These are phyloP conservation scores for Thermothielavioides terrestris DNA, from an alignment of 495 filamentous ascomycete species.

Conservation along the genomic window DNA sequence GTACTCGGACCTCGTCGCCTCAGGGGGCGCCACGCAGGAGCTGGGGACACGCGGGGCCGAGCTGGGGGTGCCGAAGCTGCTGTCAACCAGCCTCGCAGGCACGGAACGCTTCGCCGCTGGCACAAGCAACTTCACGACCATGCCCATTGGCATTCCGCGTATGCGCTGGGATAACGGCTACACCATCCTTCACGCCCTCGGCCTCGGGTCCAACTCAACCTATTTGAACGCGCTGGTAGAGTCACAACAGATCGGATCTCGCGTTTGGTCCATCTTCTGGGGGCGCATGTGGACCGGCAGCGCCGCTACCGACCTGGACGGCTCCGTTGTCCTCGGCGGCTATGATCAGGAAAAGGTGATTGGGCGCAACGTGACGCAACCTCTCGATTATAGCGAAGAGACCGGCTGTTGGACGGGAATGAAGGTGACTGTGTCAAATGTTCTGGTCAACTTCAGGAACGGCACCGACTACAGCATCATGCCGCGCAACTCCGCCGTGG, in stretches of 20 bases:
- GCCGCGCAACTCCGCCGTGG: slow-evolving; percentile 23
- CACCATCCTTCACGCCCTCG: slow-evolving; percentile 16
- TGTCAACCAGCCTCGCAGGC: slow-evolving; percentile 11
- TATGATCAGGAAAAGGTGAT: slow-evolving; percentile 37
- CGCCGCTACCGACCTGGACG: slow-evolving; percentile 25
- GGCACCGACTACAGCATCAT: slow-evolving; percentile 18
- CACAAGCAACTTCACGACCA: background rate
- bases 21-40: slow-evolving; percentile 13
- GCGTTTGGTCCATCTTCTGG: slow-evolving; percentile 35
- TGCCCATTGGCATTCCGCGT: slow-evolving; percentile 16
- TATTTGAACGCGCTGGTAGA: slow-evolving; percentile 27
- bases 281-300: slow-evolving; percentile 30
- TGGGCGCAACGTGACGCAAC: slow-evolving; percentile 25
- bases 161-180: slow-evolving; percentile 14
- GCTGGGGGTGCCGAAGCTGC: slow-evolving; percentile 10
- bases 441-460: slow-evolving; percentile 14
- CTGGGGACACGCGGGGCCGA: slow-evolving; percentile 9
- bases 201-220: slow-evolving; percentile 36
- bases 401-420: slow-evolving; percentile 26
- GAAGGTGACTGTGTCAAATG: slow-evolving; percentile 18
- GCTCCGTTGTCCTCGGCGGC: slow-evolving; percentile 35
- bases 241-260: slow-evolving; percentile 29
- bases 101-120: background rate
- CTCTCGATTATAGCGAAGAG: slow-evolving; percentile 10
- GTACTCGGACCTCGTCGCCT: slow-evolving; percentile 6